Conservation (phyloP, 2,329 filamentous ascomycete genomes). For the Claviceps sp. region DNA sequence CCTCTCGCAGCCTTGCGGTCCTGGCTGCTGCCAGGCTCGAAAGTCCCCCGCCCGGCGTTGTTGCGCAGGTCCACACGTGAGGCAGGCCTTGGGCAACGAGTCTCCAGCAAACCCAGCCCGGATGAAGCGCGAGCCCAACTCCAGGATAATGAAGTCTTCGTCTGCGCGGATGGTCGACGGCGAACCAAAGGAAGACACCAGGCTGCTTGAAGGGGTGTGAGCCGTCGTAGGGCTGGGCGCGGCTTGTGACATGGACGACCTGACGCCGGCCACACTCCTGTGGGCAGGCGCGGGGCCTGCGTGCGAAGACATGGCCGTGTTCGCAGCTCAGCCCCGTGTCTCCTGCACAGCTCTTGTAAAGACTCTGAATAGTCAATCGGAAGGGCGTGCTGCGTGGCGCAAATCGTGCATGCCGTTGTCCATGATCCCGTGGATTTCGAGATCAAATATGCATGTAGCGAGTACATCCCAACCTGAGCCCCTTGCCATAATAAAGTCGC, state of each 20-base stretch:
- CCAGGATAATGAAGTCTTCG: conserved; percentile 74
- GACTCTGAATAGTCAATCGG: too few species aligned
- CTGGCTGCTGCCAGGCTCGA: conserved; percentile 49
- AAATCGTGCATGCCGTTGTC: too few species aligned
- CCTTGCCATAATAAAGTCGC: conserved; percentile 6
- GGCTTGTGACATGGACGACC: conserved; percentile 25
- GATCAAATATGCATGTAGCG: neutral
- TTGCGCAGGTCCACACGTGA: conserved; percentile 62
- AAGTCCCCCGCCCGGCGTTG: conserved; percentile 73
- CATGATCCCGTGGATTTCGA: too few species aligned
- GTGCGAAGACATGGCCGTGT: conserved; percentile 28
- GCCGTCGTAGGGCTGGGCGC: conserved; percentile 31
- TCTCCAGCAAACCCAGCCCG: conserved; percentile 82
- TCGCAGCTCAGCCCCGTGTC: neutral
- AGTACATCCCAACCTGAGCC: neutral
- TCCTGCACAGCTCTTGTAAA: too few species aligned
- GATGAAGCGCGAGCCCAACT: conserved; percentile 67
- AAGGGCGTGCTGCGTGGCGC: too few species aligned
- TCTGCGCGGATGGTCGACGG: conserved; percentile 54
- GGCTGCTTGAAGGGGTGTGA: conserved; percentile 45
- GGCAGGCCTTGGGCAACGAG: conserved; percentile 54
- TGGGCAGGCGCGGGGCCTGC: conserved; percentile 36
- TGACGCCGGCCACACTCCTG: conserved; percentile 45
- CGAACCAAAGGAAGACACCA: conserved; percentile 43
- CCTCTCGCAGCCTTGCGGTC: conserved; percentile 27